Conservation (phyloP, 805 yeast genomes). For the Ogataea angusta region DNA sequence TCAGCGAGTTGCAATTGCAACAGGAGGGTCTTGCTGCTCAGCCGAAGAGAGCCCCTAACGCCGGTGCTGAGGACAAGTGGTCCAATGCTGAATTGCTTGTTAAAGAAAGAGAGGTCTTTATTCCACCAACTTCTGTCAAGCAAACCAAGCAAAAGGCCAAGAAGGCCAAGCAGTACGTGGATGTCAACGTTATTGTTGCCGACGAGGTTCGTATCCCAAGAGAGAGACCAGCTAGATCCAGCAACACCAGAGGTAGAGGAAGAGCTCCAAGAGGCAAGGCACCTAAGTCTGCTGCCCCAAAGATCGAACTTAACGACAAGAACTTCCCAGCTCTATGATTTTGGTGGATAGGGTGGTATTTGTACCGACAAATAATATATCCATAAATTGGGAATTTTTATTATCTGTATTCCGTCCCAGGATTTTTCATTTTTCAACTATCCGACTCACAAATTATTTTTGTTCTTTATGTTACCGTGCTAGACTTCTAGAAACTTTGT, state of each 20-base stretch:
- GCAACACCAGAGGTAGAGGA: conserved; percentile 26
- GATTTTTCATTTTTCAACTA: conserved; percentile 8
- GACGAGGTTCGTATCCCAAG: conserved; percentile 47
- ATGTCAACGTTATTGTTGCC: conserved; percentile 68
- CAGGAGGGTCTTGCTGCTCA: conserved; percentile 35
- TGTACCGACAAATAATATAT: conserved; percentile 7
- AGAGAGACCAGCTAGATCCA: conserved; percentile 24
- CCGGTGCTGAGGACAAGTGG: conserved; percentile 54
- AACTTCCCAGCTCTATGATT: conserved; percentile 69
- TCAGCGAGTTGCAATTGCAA: conserved; percentile 58
- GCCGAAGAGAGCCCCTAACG: conserved; percentile 50
- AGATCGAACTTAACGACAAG: conserved; percentile 41
- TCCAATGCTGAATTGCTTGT: conserved; percentile 56
- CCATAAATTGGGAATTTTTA: conserved; percentile 3
- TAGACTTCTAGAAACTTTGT: conserved; percentile 3
- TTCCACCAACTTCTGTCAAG: conserved; percentile 63
- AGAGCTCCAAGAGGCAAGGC: conserved; percentile 20
- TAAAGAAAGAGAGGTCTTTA: conserved; percentile 60
- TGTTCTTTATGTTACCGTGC: conserved; percentile 6
- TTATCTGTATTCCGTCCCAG: conserved; percentile 1
- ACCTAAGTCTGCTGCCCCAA: conserved; percentile 24
- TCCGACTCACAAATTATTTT: not conserved
- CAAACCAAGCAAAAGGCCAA: conserved; percentile 65
- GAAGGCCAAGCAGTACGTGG: conserved; percentile 79
- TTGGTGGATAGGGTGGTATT: conserved; percentile 3